These are phyloP conservation scores for Heliophila coronopifolia DNA, from an alignment of 441 rosid genomes.

Conservation along the genomic window DNA sequence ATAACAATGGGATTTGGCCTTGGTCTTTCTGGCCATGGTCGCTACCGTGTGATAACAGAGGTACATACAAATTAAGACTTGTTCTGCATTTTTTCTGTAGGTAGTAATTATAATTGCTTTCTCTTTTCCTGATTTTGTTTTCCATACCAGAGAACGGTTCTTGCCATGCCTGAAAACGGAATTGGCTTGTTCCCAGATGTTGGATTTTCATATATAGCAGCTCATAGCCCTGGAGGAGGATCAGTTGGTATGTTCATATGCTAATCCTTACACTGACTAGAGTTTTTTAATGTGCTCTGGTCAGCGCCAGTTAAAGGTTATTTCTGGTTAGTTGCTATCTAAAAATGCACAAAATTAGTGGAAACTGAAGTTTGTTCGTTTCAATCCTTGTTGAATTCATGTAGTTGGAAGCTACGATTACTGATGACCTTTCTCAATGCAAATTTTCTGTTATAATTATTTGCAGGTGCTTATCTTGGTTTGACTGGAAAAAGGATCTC, in stretches of 20 bases:
- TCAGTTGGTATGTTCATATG: slow-evolving; percentile 51
- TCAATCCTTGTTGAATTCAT: neutral
- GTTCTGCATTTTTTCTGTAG: neutral
- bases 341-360: neutral
- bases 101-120: slow-evolving; percentile 43
- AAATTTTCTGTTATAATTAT: slow-evolving; percentile 3
- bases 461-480: slow-evolving; percentile 84
- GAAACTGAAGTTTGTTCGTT: neutral
- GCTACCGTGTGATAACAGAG: slow-evolving; percentile 83
- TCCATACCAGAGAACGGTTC: slow-evolving; percentile 54
- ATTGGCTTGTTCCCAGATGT: slow-evolving; percentile 95
- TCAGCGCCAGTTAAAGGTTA: neutral
- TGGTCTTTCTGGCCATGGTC: slow-evolving; percentile 89
- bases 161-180: slow-evolving; percentile 97
- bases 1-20: slow-evolving; percentile 93
- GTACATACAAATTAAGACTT: slow-evolving; percentile 29
- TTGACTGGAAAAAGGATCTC: slow-evolving; percentile 84
- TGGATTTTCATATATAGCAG: slow-evolving; percentile 83
- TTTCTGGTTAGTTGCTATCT: neutral
- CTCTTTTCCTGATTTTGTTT: slow-evolving; percentile 18
- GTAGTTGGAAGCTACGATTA: no score
- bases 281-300: neutral
- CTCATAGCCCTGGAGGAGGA: slow-evolving; percentile 83
- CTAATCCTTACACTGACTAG: neutral
- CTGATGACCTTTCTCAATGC: no score